Base-by-base conservation (phyloP, 2,329 filamentous ascomycete species). In the Alternaria sp. region DNA sequence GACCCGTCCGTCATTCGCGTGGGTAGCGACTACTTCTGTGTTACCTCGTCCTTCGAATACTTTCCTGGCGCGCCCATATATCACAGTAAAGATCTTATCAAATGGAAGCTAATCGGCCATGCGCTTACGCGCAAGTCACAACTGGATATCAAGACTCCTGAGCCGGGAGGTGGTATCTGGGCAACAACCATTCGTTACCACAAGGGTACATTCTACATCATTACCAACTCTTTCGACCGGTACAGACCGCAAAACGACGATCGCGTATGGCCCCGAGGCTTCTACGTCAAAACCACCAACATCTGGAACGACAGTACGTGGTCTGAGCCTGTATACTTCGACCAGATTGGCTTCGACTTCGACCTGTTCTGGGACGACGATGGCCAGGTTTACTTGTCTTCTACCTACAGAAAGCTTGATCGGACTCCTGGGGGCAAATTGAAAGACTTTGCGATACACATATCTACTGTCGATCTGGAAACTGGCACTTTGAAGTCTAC, bases 21-120 rank as follows among this genome's bases (percentile, higher is more conserved):
- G 5, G 63, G 56, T 4, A 20, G 44, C 2, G 75, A 75, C 9
- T 86, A 84, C 70, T 85, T 84, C 70, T 84, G 82, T 63, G 81
- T 80, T 6, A 84, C 84, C 0, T 87, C 86, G 0, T 85, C 83
- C 0, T 87, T 87, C 63, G 81, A 85, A 45, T 79, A 82, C 5
- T 87, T 86, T 65, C 85, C 86, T 0, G 85, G 85, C 0, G 73
- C 85, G 4, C 84, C 85, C 0, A 81, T 87, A 28, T 84, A 87
- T 65, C 83, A 83, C 6, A 85, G 82, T 12, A 81, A 78, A 43
- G 85, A 87, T 65, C 70, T 87, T 3, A 66, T 82, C 14, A 82
- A 84, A 61, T 88, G 85, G 85, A 83, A 81, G 45, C 76, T 83
- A 4, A 80, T 82, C 28, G 74, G 76, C 44, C 74, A 81, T 66